Base-by-base conservation (phyloP, 2,329 filamentous ascomycete genomes). In the Pseudopithomyces maydicus region DNA sequence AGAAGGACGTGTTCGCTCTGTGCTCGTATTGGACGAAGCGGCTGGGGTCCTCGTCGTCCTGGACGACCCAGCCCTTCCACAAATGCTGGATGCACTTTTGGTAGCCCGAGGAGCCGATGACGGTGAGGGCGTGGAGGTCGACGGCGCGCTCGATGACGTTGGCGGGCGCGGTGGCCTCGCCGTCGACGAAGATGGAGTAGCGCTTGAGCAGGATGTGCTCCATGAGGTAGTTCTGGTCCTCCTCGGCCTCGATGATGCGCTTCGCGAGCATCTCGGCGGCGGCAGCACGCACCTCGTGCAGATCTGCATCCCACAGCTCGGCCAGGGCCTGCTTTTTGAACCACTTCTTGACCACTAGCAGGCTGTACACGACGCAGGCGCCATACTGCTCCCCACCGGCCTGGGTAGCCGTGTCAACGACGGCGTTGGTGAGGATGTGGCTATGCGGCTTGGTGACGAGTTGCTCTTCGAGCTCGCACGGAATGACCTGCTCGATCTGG, bases 11-110 rank as follows among this genome's bases (percentile, higher is more conserved):
- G 72, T 93, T 90, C 57, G 89, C 91, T 73, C 92, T 92, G 57
- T 91, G 83, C 65, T 88, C 86, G 80, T 96, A 99, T 70, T 93
- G 89, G 52, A 97, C 84, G 72, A 99, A 99, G 51, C 87, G 88
- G n/a, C 88, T 87, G 0, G 94, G 90, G 66, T 98, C 93, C 48
- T 93, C 84, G 67, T 97, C 92, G 64, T 97, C 92, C 74, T 99
- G 95, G n/a, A 97, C 88, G 8, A 98, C 82, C 95, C 95, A 99
- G 20, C 95, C 95, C 59, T 88, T 87, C 95, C 95, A 99, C 8
- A 99, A 87, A 71, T 96, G 92, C 60, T 84, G 86, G 69, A 98
- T 92, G 72, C 94, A 98, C 78, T 96, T 97, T 68, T 98, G 95
- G 75, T 98, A 99, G 23, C 95, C 94, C 0, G 91, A 92, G 0